Evolutionary conservation across 208 protist species (phyloP).

Genomic region (Crithidia brevicula): DNA sequence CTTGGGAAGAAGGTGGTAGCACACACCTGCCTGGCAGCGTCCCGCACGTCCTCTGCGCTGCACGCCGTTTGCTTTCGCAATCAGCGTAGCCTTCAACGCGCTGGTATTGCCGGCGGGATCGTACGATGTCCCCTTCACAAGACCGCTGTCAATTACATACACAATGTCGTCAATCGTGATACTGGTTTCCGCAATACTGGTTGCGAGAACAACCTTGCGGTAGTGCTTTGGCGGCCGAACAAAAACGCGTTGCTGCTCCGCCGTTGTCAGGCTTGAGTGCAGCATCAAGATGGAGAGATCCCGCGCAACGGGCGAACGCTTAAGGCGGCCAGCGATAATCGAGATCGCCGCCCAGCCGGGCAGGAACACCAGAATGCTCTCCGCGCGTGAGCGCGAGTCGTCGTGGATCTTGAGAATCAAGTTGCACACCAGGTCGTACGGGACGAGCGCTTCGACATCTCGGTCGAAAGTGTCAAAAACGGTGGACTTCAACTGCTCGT

Average conservation of each 20-base stretch:
- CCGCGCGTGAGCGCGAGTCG: conserved; percentile 39
- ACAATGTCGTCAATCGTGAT: conserved; percentile 96
- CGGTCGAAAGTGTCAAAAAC: conserved; percentile 60
- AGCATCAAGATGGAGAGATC: conserved; percentile 87
- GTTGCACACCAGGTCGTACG: conserved; percentile 72
- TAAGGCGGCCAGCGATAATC: conserved; percentile 56
- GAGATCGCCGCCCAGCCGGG: conserved; percentile 92
- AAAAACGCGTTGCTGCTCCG: conserved; percentile 94
- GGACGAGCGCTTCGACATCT: conserved; percentile 67
- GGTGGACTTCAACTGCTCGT: conserved; percentile 63
- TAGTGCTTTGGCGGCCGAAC: conserved; percentile 65
- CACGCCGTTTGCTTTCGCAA: conserved; percentile 84
- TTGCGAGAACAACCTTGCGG: conserved; percentile 95
- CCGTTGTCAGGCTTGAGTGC: conserved; percentile 89
- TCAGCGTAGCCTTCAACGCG: conserved; percentile 71
- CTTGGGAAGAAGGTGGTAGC: conserved; percentile 81
- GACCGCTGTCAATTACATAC: conserved; percentile 96
- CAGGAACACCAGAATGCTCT: conserved; percentile 90
- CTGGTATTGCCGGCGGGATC: conserved; percentile 80
- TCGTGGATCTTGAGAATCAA: conserved; percentile 69
- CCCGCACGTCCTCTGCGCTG: conserved; percentile 94
- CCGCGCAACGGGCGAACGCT: conserved; percentile 34
- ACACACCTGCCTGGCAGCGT: conserved; percentile 84
- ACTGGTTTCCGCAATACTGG: conserved; percentile 97
- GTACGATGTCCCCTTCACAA: conserved; percentile 93